Base-by-base conservation (phyloP, 2,329 filamentous ascomycete species). In the Thermoascus crustaceus region DNA sequence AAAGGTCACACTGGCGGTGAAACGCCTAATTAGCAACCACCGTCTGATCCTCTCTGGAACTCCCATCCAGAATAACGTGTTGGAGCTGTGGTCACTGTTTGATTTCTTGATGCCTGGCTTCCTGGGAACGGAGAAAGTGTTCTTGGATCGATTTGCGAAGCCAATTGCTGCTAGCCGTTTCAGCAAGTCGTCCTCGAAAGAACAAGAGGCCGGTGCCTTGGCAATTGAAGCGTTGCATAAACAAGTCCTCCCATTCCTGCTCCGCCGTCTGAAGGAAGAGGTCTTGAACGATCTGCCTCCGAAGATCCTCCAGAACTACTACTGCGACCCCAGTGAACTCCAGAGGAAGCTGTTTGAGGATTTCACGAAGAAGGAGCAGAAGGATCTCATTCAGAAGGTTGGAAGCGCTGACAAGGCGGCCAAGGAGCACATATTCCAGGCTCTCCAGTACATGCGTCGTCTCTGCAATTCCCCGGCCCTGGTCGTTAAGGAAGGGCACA, bases 71-170 rank as follows among this genome's bases (percentile, higher is more conserved):
- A 96, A 96, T 61, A 96, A 96, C 47, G 89, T 98, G 2, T 66
- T 98, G 32, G 89, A 98, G 57, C 71, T 98, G 3, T 98, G 89
- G 89, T 96, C 89, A 0, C 72, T 98, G 4, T 98, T 98, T 55
- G 91, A 98, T 63, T 98, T 98, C 66, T 71, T 98, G 41, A 98
- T 98, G 91, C 91, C 93, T 3, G 93, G 91, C 2, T 98, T 98
- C 68, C 71, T 98, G 5, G 91, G 91, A 20, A 86, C 82, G 0
- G 91, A 98, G 57, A 94, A 93, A 65, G 86, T 95, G n/a, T 95
- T 95, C 65, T 71, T 93, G 46, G 89, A 95, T 59, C 80, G 88
- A 3, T 95, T 95, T 49, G 87, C 88, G 6, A 94, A 94, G 62
- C 88, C 88, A 1, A 95, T 95, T 49, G 85, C 89, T 1, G 88